A percentile compares a stretch with the other conserved stretches of the same genome.
Evolutionary conservation across 345 rosid genomes (phyloP).

Genomic region (Populus alba): DNA sequence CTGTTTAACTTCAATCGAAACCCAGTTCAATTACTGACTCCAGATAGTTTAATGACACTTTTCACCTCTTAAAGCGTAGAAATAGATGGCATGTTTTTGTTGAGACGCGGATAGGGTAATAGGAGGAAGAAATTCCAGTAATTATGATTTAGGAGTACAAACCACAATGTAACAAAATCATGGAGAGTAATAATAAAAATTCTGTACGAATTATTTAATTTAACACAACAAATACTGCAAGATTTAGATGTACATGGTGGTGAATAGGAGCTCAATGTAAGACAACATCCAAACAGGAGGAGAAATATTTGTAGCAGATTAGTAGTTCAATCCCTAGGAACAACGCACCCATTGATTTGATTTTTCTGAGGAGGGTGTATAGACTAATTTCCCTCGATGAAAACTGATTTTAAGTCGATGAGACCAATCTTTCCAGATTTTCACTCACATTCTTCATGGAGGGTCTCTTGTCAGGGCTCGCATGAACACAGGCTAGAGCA

Average conservation of each 20-base stretch:
- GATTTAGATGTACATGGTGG: not conserved
- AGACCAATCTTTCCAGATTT: conserved; percentile 15
- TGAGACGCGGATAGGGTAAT: not conserved
- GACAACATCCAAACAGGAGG: not conserved
- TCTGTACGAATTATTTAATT: not conserved
- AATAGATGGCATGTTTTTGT: not conserved
- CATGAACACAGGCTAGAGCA: conserved; percentile 26
- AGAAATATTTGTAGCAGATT: not conserved
- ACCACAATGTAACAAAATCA: not conserved
- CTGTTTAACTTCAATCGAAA: not conserved
- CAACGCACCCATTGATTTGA: not conserved
- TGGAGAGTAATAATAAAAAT: not conserved
- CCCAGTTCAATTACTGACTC: not conserved
- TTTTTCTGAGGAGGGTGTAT: not conserved
- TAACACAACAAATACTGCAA: not conserved
- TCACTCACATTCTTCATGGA: conserved; percentile 25
- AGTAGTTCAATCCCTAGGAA: not conserved
- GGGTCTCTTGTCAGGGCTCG: conserved; percentile 28
- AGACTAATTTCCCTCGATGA: not conserved
- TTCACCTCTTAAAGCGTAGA: not conserved
- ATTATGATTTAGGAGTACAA: not conserved
- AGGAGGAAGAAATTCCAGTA: not conserved
- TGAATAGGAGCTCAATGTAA: not conserved
- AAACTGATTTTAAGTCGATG: not conserved
- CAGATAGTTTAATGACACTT: not conserved